Base-by-base conservation (phyloP, 352 stramenopile species). In the Pythium vanterpoolii region DNA sequence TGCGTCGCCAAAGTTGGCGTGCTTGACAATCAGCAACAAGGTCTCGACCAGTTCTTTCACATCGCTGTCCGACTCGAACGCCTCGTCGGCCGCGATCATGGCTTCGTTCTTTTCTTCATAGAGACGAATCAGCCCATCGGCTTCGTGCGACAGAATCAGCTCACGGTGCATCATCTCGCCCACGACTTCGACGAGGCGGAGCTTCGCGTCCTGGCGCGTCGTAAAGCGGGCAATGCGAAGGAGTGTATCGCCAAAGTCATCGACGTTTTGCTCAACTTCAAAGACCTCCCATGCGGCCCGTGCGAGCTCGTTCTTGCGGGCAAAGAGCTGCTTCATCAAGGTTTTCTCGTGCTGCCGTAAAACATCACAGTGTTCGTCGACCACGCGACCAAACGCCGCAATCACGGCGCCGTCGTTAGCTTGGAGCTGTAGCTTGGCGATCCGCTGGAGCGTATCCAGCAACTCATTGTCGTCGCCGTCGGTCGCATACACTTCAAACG, bases 41-140 rank as follows among this genome's bases (percentile, higher is more conserved):
- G 83, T 93, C 46, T 93, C 83, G 21, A 90, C 79, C 5, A 93
- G 64, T 46, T 93, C 83, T 24, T 81, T 81, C 11, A 89, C 71
- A 42, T 93, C 83, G 13, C 75, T 72, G 44, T 93, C 83, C 2
- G 76, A 74, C 27, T 83, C 75, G 56, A 89, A 93, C 0, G 79
- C 83, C 43, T 93, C 83, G 48, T 84, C 84, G 0, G 83, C 83
- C 27, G 81, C 83, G 47, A 86, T 63, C 21, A 93, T 70, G 11
- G 83, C 83, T 23, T 90, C 83, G 24, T 93, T 93, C 18, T 77
- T 74, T 33, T 73, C 73, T 23, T 85, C 71, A 33, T 80, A 89
- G 10, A 93, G 58, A n/a, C 61, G 61, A 23, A 91, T 73, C 3
- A 93, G 58, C 5, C 83, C 83, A 18, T 85, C 73, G 1, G 72